Base-by-base conservation (phyloP, 345 rosid genomes). In the Isatis tinctoria region DNA sequence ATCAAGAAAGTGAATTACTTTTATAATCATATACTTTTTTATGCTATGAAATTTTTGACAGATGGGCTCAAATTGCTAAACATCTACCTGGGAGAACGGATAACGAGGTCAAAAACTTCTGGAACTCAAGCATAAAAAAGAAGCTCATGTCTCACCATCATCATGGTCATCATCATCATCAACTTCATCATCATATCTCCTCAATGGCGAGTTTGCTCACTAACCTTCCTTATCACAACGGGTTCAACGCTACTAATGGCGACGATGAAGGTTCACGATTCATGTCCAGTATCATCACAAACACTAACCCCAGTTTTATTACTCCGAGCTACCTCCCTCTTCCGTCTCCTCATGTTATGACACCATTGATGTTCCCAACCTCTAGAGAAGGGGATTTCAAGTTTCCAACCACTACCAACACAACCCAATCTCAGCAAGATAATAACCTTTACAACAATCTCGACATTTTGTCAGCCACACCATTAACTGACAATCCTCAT, bases 31-130 rank as follows among this genome's bases (percentile, higher is more conserved):
- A 28, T 14, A 5, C 28, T 64, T 18, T 41, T 5, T 47, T 43
- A 14, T 58, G 32, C 51, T 60, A 43, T 67, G 57, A 44, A 8
- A 61, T 67, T 30, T 54, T 72, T 61, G 5, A 79, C 80, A 92
- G 98, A 78, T 92, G 96, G 98, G 92, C 98, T 48, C 91, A 88
- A 39, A 92, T 92, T 61, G 94, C 98, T 4, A 90, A 85, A 81
- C 98, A 90, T 60, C 74, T 92, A 28, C 98, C 98, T 0, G 98
- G 98, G 27, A 86, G 98, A 82, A 92, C 98, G 9, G 98, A 92
- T 60, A 92, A 92, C 28, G 98, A 92, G 64, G 98, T 92, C 77
- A 92, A 92, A 84, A 92, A 92, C 68, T 92, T 92, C 60, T 92
- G 98, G 98, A 92, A 92, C 45, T 92, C 98, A 51, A 86, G 95